These are phyloP conservation scores for Podospora appendiculata DNA, from an alignment of 495 filamentous ascomycete genomes.

Conservation along the genomic window DNA sequence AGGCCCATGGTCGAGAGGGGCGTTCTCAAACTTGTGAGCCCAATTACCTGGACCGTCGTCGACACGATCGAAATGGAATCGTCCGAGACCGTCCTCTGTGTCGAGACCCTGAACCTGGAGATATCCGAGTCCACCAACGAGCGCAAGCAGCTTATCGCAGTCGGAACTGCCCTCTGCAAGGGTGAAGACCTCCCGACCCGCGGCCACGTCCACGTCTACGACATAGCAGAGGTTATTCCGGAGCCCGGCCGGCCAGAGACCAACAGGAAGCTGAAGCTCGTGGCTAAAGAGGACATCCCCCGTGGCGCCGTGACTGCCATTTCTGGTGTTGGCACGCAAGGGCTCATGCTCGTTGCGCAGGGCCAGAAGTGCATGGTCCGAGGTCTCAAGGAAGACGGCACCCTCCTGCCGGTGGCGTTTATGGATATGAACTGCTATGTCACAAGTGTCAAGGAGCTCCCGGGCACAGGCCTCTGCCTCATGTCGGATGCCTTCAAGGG, in stretches of 20 bases:
- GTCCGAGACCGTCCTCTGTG: conserved; percentile 67
- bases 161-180: conserved; percentile 74
- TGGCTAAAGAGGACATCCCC: conserved; percentile 77
- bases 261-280: conserved; percentile 71
- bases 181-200: conserved; percentile 83
- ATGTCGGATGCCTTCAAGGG: conserved; percentile 88
- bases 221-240: conserved; percentile 83
- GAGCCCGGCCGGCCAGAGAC: conserved; percentile 81
- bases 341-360: conserved; percentile 83
- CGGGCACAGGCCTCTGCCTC: conserved; percentile 72
- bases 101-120: conserved; percentile 80
- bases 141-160: conserved; percentile 67
- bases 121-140: conserved; percentile 85
- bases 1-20: conserved; percentile 62
- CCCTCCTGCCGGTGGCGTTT: conserved; percentile 87
- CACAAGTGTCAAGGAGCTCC: conserved; percentile 69
- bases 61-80: conserved; percentile 64
- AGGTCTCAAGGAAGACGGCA: conserved; percentile 90
- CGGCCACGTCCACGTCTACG: conserved; percentile 86
- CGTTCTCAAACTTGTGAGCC: conserved; percentile 64
- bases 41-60: conserved; percentile 66
- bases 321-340: conserved; percentile 82
- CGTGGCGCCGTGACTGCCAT: conserved; percentile 90
- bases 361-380: conserved; percentile 97
- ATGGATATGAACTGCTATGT: conserved; percentile 97